Base-by-base conservation (phyloP, 768 basidiomycete species). In the Auricularia sp. region DNA sequence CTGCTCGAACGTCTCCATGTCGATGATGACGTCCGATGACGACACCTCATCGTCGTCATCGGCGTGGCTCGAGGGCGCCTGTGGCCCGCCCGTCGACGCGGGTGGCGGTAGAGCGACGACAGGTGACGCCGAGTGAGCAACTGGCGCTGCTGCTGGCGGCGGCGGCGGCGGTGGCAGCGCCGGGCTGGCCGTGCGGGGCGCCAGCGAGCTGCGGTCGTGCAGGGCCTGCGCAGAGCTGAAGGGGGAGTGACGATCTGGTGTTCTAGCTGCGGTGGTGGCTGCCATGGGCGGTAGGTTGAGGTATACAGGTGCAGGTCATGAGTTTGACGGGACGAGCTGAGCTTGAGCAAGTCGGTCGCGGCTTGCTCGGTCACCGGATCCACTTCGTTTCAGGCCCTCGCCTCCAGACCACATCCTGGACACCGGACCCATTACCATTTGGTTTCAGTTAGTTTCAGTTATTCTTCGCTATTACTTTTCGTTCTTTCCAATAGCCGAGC, bases 1-100 rank as follows among this genome's bases (percentile, higher is more conserved):
- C 76, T 98, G 96, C 4, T 74, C 69, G 73, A 99, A 93, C 18
- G 83, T 87, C 0, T 87, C 86, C 84, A 86, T 84, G 73, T 97
- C 84, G 71, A 98, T 84, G 43, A 85, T 76, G 21, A 36, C 62
- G n/a, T 61, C 59, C n/a, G 36, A 35, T 35, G 34, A 21, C 16
- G 21, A 6, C 56, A 29, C 23, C 11, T 51, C 47, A 18, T 18
- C 47, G 6, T 51, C 47, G 47, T 51, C 47, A 18, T 16, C 47
- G 47, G 10, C 47, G 43, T 11, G 43, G 11, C 43, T 10, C 43
- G 18, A 44, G 18, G 47, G 18, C 14, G 18, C 21, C 47, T 8
- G 11, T 51, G 18, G 11, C 8, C 11, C 11, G 11, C 18, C 47
- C 6, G 47, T 8, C 47, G 5, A 18, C 47, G 14, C 10, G 10